Evolutionary conservation across 495 filamentous ascomycete genomes (phyloP).

Genomic region (Astrothelium macrocarpum): DNA sequence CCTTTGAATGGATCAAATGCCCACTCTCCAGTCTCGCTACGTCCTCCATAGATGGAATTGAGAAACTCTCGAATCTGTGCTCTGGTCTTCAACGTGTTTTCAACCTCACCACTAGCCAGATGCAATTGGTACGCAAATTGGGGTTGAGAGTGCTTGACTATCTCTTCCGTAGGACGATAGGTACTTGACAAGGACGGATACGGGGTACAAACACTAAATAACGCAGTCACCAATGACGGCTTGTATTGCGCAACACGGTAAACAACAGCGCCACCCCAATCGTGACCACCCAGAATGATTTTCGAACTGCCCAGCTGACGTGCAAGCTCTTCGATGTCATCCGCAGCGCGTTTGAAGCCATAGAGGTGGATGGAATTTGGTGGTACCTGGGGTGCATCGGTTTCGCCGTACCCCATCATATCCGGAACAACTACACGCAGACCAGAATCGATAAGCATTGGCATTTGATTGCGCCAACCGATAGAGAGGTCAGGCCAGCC

Average conservation of each 20-base stretch:
- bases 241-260: constrained; percentile 61
- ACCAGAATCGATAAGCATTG: constrained; percentile 55
- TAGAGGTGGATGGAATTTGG: constrained; percentile 45
- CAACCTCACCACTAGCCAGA: constrained; percentile 52
- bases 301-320: constrained; percentile 44
- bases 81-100: constrained; percentile 45
- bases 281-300: constrained; percentile 74
- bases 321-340: constrained; percentile 60
- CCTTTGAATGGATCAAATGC: constrained; percentile 49
- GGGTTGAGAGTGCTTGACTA: constrained; percentile 50
- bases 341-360: constrained; percentile 56
- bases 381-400: constrained; percentile 27
- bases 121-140: constrained; percentile 79
- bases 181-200: constrained; percentile 44
- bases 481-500: constrained; percentile 60
- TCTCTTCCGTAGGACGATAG: constrained; percentile 42
- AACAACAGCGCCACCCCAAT: constrained; percentile 58
- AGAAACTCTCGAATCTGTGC: constrained; percentile 58
- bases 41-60: constrained; percentile 56
- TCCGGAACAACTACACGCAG: constrained; percentile 69
- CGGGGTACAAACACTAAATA: constrained; percentile 75
- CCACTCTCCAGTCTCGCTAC: constrained; percentile 42
- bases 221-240: constrained; percentile 56
- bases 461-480: constrained; percentile 79
- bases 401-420: constrained; percentile 71